Evolutionary conservation across 257 asterid genomes (phyloP).

Genomic region (Ligustrum vulgare): DNA sequence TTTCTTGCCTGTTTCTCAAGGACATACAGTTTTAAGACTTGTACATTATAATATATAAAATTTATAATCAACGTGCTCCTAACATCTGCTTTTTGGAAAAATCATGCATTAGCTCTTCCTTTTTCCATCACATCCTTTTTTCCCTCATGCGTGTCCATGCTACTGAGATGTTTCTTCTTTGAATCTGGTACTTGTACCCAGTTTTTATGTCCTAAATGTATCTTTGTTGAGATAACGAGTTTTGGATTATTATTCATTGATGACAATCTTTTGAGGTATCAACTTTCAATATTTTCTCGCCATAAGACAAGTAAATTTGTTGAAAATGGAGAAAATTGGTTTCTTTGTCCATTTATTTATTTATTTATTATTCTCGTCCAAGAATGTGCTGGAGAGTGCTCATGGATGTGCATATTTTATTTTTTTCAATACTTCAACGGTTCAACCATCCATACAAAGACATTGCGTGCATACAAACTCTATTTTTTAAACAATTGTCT

Average conservation of each 20-base stretch:
- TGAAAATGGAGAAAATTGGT: not conserved
- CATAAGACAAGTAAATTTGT: not conserved
- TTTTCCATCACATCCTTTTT: not conserved
- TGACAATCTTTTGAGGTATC: not conserved
- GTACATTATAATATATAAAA: not conserved
- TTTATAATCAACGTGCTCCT: not conserved
- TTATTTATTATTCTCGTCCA: not conserved
- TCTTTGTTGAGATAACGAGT: not conserved
- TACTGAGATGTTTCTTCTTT: not conserved
- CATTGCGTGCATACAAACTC: not conserved
- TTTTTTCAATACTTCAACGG: not conserved
- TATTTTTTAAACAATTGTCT: not conserved
- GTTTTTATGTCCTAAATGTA: not conserved
- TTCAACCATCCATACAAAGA: not conserved
- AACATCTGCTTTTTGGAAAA: not conserved
- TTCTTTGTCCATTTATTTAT: not conserved
- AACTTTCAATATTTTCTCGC: not conserved
- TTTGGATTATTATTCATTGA: not conserved
- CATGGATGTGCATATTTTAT: not conserved
- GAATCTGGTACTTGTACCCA: not conserved
- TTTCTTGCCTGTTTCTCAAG: not conserved
- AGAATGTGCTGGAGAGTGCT: not conserved
- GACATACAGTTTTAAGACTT: not conserved
- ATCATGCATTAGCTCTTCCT: not conserved
- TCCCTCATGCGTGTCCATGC: not conserved